A percentile compares a stretch with the other conserved stretches of the same genome.
Evolutionary conservation across 2,329 filamentous ascomycete genomes (phyloP).

Genomic region (Neonectria hederae): DNA sequence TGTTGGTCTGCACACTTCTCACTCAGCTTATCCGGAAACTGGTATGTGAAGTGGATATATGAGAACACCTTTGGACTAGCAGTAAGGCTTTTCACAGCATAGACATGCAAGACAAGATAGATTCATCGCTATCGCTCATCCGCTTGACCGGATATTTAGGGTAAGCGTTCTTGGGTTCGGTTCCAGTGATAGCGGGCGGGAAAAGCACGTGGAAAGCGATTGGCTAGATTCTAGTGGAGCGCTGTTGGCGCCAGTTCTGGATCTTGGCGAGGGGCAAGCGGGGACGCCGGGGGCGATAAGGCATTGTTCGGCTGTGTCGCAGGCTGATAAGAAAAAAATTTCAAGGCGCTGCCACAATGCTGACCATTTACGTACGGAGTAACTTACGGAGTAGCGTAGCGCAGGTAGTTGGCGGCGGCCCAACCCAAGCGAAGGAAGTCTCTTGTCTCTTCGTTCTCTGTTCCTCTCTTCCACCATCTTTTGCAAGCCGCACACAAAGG

Average conservation of each 20-base stretch:
- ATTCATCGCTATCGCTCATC: not conserved
- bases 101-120: too few relatives aligned
- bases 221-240: constrained; percentile 8
- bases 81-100: too few relatives aligned
- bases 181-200: constrained; percentile 26
- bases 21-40: not conserved
- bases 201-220: constrained; percentile 39
- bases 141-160: not conserved
- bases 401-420: constrained; percentile 10
- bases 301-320: constrained; percentile 9
- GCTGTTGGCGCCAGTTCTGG: constrained; percentile 10
- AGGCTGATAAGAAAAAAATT: constrained; percentile 27
- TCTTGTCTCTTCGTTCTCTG: not conserved
- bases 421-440: constrained; percentile 9
- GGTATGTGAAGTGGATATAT: not conserved
- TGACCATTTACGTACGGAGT: constrained; percentile 10
- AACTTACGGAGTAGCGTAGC: not conserved
- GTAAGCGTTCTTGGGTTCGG: constrained; percentile 8
- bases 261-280: constrained; percentile 14
- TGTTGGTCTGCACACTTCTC: not conserved
- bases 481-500: constrained; percentile 27
- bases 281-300: constrained; percentile 32
- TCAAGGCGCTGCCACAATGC: constrained; percentile 18
- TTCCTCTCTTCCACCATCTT: constrained; percentile 1
- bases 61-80: too few relatives aligned